Conservation (phyloP, 345 rosid genomes). For the Bruguiera parviflora region DNA sequence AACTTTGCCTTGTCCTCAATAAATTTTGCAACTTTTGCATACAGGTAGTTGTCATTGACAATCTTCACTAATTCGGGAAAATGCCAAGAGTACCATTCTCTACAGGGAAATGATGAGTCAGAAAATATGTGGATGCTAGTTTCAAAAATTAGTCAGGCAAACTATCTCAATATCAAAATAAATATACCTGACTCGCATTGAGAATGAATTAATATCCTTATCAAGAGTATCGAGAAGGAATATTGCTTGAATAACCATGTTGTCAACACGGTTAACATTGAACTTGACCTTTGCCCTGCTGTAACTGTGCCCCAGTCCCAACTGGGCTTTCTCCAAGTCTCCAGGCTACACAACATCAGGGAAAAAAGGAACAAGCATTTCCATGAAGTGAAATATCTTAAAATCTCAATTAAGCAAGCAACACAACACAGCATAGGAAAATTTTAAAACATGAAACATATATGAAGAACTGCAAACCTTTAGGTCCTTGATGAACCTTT, state of each 20-base stretch:
- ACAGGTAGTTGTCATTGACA: constrained; percentile 87
- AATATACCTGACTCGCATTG: constrained; percentile 85
- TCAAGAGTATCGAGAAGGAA: constrained; percentile 85
- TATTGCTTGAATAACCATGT: constrained; percentile 95
- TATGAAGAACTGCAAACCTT: constrained; percentile 48
- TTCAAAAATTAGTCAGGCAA: neutral
- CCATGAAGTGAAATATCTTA: neutral
- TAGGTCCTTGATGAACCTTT: constrained; percentile 77
- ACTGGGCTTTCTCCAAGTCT: constrained; percentile 87
- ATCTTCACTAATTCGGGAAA: constrained; percentile 93
- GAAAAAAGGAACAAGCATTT: neutral
- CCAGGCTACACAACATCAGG: constrained; percentile 52
- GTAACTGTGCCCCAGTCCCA: constrained; percentile 93
- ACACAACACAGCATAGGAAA: neutral
- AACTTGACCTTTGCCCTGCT: constrained; percentile 97
- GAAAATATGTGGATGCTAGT: neutral
- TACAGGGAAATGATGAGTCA: constrained; percentile 28
- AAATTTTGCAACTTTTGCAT: constrained; percentile 62
- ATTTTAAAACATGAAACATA: neutral
- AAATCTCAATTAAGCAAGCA: neutral
- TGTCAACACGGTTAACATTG: constrained; percentile 85
- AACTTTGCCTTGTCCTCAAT: constrained; percentile 72
- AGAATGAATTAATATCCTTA: constrained; percentile 80
- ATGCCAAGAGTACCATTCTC: constrained; percentile 99
- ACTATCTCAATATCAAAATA: neutral